phyloP scores from a whole-genome alignment of 176 grass and related monocot species.

The Oryza australiensis region DNA sequence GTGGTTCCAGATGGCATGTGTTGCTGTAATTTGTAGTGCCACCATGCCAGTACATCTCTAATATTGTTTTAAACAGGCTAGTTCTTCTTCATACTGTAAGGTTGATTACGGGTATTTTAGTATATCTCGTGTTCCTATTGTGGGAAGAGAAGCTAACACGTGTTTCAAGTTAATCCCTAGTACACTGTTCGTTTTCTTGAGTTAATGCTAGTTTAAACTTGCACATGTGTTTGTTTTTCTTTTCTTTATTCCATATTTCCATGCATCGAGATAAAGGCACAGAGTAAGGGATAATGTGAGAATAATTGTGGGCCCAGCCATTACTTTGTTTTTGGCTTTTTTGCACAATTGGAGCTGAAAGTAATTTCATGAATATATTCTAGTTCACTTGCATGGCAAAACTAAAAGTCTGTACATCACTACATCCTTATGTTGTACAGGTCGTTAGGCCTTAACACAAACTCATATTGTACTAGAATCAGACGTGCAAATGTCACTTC shows the following conservation, averaged over 20 bases:
- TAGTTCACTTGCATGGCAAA: not conserved
- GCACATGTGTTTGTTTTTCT: not conserved
- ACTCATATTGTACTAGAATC: not conserved
- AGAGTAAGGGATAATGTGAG: not conserved
- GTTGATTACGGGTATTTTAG: constrained; percentile 5
- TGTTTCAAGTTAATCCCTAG: not conserved
- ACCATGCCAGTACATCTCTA: not conserved
- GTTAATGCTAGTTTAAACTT: not conserved
- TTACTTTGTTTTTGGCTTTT: not conserved
- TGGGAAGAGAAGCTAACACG: not conserved
- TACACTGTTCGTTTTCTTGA: too few relatives aligned
- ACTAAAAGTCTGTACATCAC: not conserved
- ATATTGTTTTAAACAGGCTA: not conserved
- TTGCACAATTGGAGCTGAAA: not conserved
- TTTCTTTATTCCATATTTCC: not conserved
- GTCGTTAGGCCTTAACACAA: not conserved
- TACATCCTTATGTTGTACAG: not conserved
- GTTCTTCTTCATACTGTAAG: not conserved
- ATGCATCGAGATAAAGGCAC: not conserved
- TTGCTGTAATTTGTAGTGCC: not conserved
- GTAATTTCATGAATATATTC: not conserved
- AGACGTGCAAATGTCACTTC: not conserved
- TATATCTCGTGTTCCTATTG: not conserved
- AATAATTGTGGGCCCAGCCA: not conserved
- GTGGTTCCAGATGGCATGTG: not conserved